Percentiles rank a stretch among this genome's conserved stretches.
These are phyloP conservation scores for Aspergillus saccharolyticus DNA, from an alignment of 495 filamentous ascomycete species.

Conservation along the genomic window DNA sequence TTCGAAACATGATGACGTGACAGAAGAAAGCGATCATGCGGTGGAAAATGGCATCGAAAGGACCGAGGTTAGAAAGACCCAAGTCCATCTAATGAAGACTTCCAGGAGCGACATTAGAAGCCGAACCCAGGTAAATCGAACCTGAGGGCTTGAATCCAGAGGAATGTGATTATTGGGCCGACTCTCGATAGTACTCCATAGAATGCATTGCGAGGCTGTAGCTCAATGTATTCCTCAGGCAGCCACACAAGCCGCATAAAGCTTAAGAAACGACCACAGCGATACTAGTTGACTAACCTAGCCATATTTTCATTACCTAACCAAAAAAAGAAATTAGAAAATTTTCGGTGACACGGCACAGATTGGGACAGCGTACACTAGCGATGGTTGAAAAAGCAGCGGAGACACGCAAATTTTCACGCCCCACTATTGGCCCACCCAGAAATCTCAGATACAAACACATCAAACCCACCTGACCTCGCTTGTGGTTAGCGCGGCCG, in stretches of 20 bases:
- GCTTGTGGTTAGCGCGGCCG: conserved; percentile 29
- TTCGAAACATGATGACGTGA: neutral
- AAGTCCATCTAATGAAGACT: neutral
- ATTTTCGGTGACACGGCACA: no score
- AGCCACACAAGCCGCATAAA: neutral
- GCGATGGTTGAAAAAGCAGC: neutral
- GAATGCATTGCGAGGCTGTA: no score
- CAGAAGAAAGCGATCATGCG: neutral
- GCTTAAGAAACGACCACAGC: neutral
- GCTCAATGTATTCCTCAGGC: no score
- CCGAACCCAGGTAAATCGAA: neutral
- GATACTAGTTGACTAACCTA: no score
- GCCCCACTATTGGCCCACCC: conserved; percentile 3
- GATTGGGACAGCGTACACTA: neutral
- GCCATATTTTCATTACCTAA: neutral
- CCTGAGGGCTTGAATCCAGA: neutral
- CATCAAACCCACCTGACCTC: conserved; percentile 26
- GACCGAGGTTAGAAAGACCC: neutral
- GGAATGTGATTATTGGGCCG: neutral
- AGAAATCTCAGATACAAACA: conserved; percentile 14
- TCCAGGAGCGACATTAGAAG: neutral
- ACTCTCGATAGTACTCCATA: neutral
- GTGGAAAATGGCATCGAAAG: neutral
- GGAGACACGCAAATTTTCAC: neutral
- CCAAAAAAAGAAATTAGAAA: neutral